These are phyloP conservation scores for Polysphondylium violaceum DNA, from an alignment of 78 protist genomes.

Conservation along the genomic window DNA sequence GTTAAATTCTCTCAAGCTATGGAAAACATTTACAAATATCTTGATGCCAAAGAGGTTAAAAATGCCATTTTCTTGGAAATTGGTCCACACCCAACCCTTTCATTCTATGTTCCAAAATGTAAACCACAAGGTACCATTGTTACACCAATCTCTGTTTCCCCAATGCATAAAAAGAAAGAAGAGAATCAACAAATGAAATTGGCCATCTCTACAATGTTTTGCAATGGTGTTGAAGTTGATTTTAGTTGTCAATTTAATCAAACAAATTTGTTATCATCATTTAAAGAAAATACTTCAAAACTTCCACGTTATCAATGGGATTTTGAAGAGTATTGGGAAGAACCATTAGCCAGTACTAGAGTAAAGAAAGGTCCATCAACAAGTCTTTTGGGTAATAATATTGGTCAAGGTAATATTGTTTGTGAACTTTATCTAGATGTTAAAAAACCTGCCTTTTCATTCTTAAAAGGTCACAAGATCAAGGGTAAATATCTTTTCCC, in stretches of 20 bases:
- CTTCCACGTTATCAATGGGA: constrained; percentile 76
- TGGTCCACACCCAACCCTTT: constrained; percentile 75
- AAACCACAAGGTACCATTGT: background rate
- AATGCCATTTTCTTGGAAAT: constrained; percentile 61
- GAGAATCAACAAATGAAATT: background rate
- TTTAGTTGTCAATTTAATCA: constrained; percentile 25
- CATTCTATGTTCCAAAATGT: constrained; percentile 43
- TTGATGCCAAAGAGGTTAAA: background rate
- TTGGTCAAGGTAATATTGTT: background rate
- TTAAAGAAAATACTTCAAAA: constrained; percentile 23
- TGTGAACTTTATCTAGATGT: constrained; percentile 30
- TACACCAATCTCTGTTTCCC: constrained; percentile 9
- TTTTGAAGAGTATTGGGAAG: constrained; percentile 36
- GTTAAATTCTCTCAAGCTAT: constrained; percentile 39
- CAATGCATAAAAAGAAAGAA: constrained; percentile 48
- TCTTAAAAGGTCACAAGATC: constrained; percentile 60
- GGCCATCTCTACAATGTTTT: constrained; percentile 6
- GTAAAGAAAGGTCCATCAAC: constrained; percentile 42
- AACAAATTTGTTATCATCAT: background rate
- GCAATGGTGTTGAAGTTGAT: constrained; percentile 51
- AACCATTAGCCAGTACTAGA: constrained; percentile 18
- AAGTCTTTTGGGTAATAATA: constrained; percentile 14
- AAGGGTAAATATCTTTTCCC: constrained; percentile 73
- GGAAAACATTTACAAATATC: constrained; percentile 11
- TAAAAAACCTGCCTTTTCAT: constrained; percentile 7